Conservation (phyloP, 2,329 filamentous ascomycete species). For the Paradendryphiella salina region DNA sequence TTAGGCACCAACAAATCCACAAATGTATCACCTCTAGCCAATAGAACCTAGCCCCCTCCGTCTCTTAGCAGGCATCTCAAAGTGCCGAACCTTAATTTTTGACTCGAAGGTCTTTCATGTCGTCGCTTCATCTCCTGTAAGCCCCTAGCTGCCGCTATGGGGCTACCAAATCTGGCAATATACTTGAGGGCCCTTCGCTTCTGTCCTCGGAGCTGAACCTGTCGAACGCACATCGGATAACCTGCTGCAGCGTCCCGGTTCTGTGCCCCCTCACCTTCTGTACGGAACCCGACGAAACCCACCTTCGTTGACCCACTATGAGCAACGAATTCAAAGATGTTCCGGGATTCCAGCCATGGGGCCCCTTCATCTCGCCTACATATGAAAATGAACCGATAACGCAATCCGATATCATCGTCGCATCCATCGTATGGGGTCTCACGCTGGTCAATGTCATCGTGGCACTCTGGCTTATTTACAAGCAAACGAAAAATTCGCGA, state of each 20-base stretch:
- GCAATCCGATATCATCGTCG: constrained; percentile 37
- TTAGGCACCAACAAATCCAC: constrained; percentile 7
- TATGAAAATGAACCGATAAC: constrained; percentile 38
- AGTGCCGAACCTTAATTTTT: constrained; percentile 22
- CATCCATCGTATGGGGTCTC: constrained; percentile 35
- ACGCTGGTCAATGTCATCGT: constrained; percentile 34
- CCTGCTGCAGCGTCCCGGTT: not conserved
- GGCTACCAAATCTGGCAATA: constrained; percentile 15
- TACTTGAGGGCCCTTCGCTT: constrained; percentile 4
- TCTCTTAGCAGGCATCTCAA: not conserved
- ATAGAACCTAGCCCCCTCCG: not conserved
- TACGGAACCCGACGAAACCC: not conserved
- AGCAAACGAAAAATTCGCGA: constrained; percentile 33
- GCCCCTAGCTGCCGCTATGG: constrained; percentile 17
- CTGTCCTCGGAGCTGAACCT: not conserved
- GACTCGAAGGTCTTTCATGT: constrained; percentile 22
- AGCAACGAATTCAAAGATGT: constrained; percentile 21
- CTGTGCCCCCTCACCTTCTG: not conserved
- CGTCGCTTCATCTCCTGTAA: constrained; percentile 23
- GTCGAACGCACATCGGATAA: not conserved
- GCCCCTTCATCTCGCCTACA: constrained; percentile 28
- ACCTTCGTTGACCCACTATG: constrained; percentile 14
- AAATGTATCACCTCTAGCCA: constrained; percentile 2
- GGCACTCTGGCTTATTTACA: constrained; percentile 41
- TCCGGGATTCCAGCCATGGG: constrained; percentile 30